A percentile compares a stretch with the other conserved stretches of the same genome.
Conservation (phyloP, 1,284 basidiomycete genomes). For the Ganoderma sinense region DNA sequence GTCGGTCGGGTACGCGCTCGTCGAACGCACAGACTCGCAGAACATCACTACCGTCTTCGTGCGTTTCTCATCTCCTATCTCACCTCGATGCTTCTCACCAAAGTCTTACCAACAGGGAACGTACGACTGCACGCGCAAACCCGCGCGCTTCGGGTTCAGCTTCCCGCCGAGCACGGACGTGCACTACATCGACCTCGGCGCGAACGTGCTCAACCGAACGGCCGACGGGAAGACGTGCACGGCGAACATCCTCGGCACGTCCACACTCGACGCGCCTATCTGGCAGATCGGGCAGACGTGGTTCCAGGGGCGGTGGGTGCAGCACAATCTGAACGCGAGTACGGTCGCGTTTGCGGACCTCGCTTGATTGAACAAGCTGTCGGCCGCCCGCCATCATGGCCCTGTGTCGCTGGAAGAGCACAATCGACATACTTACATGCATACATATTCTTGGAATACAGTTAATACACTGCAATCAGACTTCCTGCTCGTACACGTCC, state of each 20-base stretch:
- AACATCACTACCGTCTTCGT: slow-evolving; percentile 23
- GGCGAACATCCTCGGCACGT: slow-evolving; percentile 30
- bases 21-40: slow-evolving; percentile 17
- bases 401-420: not conserved
- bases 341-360: slow-evolving; percentile 26
- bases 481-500: slow-evolving; percentile 54
- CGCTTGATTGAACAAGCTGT: not conserved
- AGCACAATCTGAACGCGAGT: slow-evolving; percentile 26
- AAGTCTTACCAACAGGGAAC: slow-evolving; percentile 15
- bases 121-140: slow-evolving; percentile 26
- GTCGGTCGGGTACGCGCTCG: slow-evolving; percentile 23
- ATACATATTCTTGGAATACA: not conserved
- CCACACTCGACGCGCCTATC: slow-evolving; percentile 16
- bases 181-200: slow-evolving; percentile 27
- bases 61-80: not conserved
- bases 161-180: slow-evolving; percentile 26
- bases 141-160: slow-evolving; percentile 29
- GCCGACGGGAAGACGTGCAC: slow-evolving; percentile 27
- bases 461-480: slow-evolving; percentile 33
- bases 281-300: slow-evolving; percentile 31
- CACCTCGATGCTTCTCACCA: not conserved
- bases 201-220: slow-evolving; percentile 30
- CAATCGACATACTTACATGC: not conserved
- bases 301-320: slow-evolving; percentile 31
- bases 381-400: not conserved